Evolutionary conservation across 345 rosid species (phyloP), one percentile per base, ranked within the genome.

Genomic region (Rhodomyrtus tomentosa): DNA sequence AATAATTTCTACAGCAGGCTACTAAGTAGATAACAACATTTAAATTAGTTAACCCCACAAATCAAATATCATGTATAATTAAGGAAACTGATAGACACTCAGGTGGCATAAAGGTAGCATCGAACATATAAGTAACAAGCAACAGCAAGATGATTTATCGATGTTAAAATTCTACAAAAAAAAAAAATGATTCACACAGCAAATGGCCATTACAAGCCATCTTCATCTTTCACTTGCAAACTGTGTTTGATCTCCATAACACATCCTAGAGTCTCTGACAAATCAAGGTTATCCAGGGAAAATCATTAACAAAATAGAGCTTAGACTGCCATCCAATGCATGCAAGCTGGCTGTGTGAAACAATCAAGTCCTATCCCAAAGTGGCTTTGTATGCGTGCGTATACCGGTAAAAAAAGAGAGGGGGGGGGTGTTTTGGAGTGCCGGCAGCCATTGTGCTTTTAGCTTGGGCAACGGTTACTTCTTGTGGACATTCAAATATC

Each of bases 1-100:
- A 85, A 96, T 94, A 73, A 93, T 94, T 89, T 96, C 99, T 91
- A 96, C 98, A 83, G 98, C 94, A 88, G 99, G 99, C 99, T 96
- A 94, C 92, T 93, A 91, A 82, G 89, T 89, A 90, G 90, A 83
- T 88, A 87, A 88, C 72, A 86, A 49, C 42, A 58, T 48, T 54
- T 50, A 50, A 72, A 68, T 87, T 10, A 81, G 11, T 80, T 38
- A 42, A 25, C 74, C 27, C 59, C 25, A 40, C 24, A 42, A 13
- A 6, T 80, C 53, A 80, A 45, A 49, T 50, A 49, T 50, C 82
- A 80, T 25, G 27, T 80, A 29, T n/a, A 22, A 24, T 80, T 50
- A 49, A 80, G 27, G 16, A 38, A 80, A 45, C 1, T 15, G 73
- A 58, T 18, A 29, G 38, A 59, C 38, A 59, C 21, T 29, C 5